Conservation (phyloP, 768 basidiomycete genomes). For the Podaxis sp. region DNA sequence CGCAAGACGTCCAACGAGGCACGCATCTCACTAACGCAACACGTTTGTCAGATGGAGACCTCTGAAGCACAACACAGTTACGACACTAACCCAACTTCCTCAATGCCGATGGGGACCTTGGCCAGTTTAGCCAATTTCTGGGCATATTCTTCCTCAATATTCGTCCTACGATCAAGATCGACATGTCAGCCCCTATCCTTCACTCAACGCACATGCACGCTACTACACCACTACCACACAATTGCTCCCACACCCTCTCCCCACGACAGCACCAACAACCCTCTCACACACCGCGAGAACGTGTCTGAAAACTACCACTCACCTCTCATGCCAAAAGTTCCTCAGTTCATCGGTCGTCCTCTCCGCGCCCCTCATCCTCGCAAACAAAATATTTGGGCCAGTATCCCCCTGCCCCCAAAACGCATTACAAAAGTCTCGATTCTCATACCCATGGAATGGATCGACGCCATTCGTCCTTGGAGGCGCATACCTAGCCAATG, state of each 20-base stretch:
- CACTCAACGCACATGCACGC: background rate
- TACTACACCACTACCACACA: background rate
- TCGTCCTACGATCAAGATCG: slow-evolving; percentile 47
- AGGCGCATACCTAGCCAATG: slow-evolving; percentile 61
- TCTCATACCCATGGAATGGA: slow-evolving; percentile 38
- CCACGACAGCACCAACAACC: background rate
- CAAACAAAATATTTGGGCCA: slow-evolving; percentile 86
- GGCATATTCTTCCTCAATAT: slow-evolving; percentile 94
- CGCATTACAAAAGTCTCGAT: slow-evolving; percentile 86
- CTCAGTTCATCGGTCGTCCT: slow-evolving; percentile 88
- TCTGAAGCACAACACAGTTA: background rate
- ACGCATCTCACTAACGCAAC: slow-evolving; percentile 64
- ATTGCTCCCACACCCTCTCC: background rate
- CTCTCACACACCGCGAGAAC: slow-evolving; percentile 1
- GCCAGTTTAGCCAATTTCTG: slow-evolving; percentile 77
- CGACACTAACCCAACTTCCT: slow-evolving; percentile 82
- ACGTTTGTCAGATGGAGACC: background rate
- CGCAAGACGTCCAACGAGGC: slow-evolving; percentile 77
- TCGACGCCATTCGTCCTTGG: slow-evolving; percentile 45
- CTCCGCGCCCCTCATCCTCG: slow-evolving; percentile 79
- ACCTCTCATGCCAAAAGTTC: slow-evolving; percentile 94
- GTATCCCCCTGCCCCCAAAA: slow-evolving; percentile 91
- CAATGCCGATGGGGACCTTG: slow-evolving; percentile 71
- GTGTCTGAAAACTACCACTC: slow-evolving; percentile 22
- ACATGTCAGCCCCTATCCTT: background rate